phyloP scores from a whole-genome alignment of 2,329 filamentous ascomycete genomes.

The Fusarium sp. region DNA sequence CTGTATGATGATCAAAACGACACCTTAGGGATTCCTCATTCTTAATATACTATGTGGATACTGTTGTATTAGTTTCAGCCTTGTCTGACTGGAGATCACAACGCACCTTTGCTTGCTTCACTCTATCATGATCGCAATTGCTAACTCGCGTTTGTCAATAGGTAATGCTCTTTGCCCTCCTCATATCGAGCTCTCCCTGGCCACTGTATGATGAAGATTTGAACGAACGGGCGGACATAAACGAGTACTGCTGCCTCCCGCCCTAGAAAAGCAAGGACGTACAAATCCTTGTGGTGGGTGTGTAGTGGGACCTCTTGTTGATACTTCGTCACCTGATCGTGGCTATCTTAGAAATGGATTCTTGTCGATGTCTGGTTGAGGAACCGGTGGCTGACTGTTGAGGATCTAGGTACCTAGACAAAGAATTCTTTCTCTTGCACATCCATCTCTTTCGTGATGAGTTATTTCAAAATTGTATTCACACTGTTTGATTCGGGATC shows the following conservation, averaged over 20 bases:
- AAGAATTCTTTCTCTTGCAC: slow-evolving; percentile 31
- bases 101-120: slow-evolving; percentile 34
- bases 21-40: slow-evolving; percentile 76
- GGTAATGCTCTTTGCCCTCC: slow-evolving; percentile 53
- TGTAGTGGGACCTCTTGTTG: slow-evolving; percentile 69
- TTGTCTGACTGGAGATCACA: slow-evolving; percentile 69
- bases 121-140: slow-evolving; percentile 36
- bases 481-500: slow-evolving; percentile 68
- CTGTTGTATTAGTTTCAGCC: slow-evolving; percentile 73
- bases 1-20: slow-evolving; percentile 71
- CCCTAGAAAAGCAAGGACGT: slow-evolving; percentile 68
- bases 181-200: slow-evolving; percentile 15
- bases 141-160: slow-evolving; percentile 56
- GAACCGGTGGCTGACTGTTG: slow-evolving; percentile 49
- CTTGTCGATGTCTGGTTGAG: slow-evolving; percentile 43
- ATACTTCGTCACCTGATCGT: slow-evolving; percentile 74
- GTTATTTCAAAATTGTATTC: slow-evolving; percentile 61
- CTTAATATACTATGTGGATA: slow-evolving; percentile 75
- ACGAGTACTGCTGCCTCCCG: slow-evolving; percentile 63
- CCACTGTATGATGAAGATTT: slow-evolving; percentile 70
- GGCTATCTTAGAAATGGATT: slow-evolving; percentile 48
- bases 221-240: slow-evolving; percentile 79
- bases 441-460: slow-evolving; percentile 59
- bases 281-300: slow-evolving; percentile 70
- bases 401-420: slow-evolving; percentile 52